A percentile compares a stretch with the other conserved stretches of the same genome.
phyloP scores from a whole-genome alignment of 352 stramenopile genomes.

The Thraustochytrium sp. region DNA sequence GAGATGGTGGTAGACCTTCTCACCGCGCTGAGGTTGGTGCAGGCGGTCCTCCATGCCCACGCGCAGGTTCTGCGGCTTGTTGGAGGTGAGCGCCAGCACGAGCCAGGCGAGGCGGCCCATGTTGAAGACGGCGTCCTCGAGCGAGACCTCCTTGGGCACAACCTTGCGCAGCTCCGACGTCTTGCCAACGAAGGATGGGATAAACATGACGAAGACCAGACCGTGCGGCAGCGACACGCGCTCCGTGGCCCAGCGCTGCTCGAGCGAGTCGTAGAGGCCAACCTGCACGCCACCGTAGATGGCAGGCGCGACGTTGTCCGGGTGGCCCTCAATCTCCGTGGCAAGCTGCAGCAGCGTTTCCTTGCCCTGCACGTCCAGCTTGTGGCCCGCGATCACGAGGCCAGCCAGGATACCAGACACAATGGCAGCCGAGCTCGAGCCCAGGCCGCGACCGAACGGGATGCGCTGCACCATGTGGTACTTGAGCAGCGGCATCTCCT shows the following conservation, averaged over 20 bases:
- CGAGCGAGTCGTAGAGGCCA: constrained; percentile 72
- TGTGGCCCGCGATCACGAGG: constrained; percentile 91
- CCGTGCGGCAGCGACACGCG: constrained; percentile 88
- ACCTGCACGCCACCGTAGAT: constrained; percentile 98
- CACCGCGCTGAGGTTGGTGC: constrained; percentile 91
- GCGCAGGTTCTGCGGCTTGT: constrained; percentile 92
- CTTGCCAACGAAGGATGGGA: constrained; percentile 93
- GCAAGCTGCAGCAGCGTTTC: constrained; percentile 95
- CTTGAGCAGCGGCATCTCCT: constrained; percentile 84
- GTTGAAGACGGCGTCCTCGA: constrained; percentile 94
- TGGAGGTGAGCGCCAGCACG: constrained; percentile 89
- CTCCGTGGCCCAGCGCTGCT: constrained; percentile 93
- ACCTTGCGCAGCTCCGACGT: constrained; percentile 84
- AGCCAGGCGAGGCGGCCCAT: constrained; percentile 91
- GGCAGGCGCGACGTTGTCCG: constrained; percentile 95
- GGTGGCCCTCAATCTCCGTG: constrained; percentile 95
- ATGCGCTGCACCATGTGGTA: constrained; percentile 97
- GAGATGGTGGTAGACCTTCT: constrained; percentile 89
- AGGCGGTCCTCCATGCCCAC: constrained; percentile 86
- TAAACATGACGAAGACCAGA: constrained; percentile 96
- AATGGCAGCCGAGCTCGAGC: constrained; percentile 95
- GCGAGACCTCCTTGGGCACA: constrained; percentile 71
- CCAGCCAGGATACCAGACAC: constrained; percentile 95
- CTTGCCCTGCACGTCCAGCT: constrained; percentile 69
- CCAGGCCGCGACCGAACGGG: constrained; percentile 90